Base-by-base conservation (phyloP, 1,139 yeast genomes). In the Cylindricascospora bacillispora region DNA sequence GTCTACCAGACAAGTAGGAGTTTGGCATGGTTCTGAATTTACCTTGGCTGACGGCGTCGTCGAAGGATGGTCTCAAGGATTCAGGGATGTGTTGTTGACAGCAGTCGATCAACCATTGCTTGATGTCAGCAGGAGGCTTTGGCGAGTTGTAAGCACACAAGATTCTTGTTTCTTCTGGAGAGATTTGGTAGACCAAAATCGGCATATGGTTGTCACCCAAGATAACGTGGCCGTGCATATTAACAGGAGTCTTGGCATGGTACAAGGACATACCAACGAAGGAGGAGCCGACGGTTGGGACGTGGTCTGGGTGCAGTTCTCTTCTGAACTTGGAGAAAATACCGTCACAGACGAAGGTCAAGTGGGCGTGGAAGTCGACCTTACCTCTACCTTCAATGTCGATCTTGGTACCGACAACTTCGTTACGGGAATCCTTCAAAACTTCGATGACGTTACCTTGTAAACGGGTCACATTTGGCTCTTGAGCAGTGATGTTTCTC, bases 321-420 rank as follows among this genome's bases (percentile, higher is more conserved):
- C 75, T 81, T 52, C 99, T 71, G 62, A 89, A 85, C 54, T 79
- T 85, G 36, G 95, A 83, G 49, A 83, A 85, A 36, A 89, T 86
- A 33, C 99, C 99, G 56, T 89, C 99, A 49, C 94, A 83, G 32
- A 81, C 69, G 22, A 86, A 64, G 5, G 86, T 78, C 37, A 85
- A 53, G 35, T 74, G 70, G 3, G 79, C 81, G 25, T 57, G 56
- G 57, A 66, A 73, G 22, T 48, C 49, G 26, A 48, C 51, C 22
- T 56, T 49, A 10, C 57, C 54, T 22, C 57, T 56, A 15, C 49
- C 50, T 13, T 57, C 59, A 19, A 60, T 55, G 30, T 56, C 62
- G 4, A 59, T 72, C 26, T 60, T 60, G 20, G 85, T 85, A 12
- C 97, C 97, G 13, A 66, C 56, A 7, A 82, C 79, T 16, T 63